These are phyloP conservation scores for Gomphus bonarii DNA, from an alignment of 1,284 basidiomycete genomes.

Conservation along the genomic window DNA sequence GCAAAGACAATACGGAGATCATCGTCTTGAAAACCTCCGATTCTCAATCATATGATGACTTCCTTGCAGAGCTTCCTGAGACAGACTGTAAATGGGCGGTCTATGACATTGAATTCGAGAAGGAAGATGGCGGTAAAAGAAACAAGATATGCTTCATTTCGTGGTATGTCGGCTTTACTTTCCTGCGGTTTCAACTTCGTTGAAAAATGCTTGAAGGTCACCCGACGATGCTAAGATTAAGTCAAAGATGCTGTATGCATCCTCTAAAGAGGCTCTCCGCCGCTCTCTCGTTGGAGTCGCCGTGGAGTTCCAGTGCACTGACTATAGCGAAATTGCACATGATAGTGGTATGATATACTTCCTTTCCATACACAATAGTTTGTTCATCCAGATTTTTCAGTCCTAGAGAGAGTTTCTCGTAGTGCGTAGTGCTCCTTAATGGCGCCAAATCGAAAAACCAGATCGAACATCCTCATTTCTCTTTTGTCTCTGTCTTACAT, in stretches of 20 bases:
- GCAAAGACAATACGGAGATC: conserved; percentile 60
- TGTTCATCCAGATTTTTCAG: neutral
- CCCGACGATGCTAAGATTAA: conserved; percentile 85
- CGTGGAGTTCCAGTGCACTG: conserved; percentile 84
- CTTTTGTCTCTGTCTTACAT: neutral
- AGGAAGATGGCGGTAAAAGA: conserved; percentile 68
- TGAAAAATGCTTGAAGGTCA: conserved; percentile 46
- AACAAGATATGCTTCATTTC: conserved; percentile 87
- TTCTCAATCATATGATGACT: conserved; percentile 57
- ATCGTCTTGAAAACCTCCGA: conserved; percentile 54
- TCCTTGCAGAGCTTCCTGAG: conserved; percentile 69
- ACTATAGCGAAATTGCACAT: conserved; percentile 66
- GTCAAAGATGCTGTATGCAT: conserved; percentile 92
- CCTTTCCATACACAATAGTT: neutral
- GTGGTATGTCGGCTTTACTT: conserved; percentile 41
- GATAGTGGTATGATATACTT: conserved; percentile 52
- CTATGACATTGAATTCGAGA: conserved; percentile 86
- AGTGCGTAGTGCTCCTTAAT: neutral
- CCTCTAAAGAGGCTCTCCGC: conserved; percentile 83
- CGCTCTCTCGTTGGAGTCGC: conserved; percentile 63
- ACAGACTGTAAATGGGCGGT: conserved; percentile 81
- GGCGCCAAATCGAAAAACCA: too few relatives aligned
- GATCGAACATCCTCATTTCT: neutral
- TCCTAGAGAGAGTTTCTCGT: conserved; percentile 6
- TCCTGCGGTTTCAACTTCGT: neutral